phyloP scores from a whole-genome alignment of 306 rosid species.

The Prunus kanzakura region DNA sequence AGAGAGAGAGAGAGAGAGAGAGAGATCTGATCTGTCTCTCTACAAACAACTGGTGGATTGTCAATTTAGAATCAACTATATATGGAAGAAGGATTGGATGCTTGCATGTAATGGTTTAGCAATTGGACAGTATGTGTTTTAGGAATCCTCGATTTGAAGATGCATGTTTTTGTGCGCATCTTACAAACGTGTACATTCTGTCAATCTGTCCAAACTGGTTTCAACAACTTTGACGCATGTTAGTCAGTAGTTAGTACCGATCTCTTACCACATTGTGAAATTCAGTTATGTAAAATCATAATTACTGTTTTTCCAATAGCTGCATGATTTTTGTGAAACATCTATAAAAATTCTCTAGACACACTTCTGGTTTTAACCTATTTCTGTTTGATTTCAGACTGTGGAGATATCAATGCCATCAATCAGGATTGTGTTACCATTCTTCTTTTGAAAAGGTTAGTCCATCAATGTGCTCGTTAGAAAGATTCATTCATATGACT shows the following conservation, averaged over 20 bases:
- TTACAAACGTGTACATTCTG: too few relatives aligned
- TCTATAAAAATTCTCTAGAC: neutral
- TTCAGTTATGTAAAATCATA: neutral
- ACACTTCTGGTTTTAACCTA: constrained; percentile 2
- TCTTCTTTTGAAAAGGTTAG: constrained; percentile 65
- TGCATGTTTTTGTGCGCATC: too few relatives aligned
- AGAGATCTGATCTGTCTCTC: neutral
- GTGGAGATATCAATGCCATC: constrained; percentile 31
- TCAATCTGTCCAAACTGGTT: too few relatives aligned
- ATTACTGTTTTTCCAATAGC: neutral
- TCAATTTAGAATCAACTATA: too few relatives aligned
- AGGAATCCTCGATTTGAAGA: too few relatives aligned
- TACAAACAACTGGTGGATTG: neutral
- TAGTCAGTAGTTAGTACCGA: neutral
- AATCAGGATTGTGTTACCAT: constrained; percentile 44
- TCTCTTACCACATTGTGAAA: neutral
- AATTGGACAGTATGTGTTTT: too few relatives aligned
- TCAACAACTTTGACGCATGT: neutral
- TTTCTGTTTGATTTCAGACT: constrained; percentile 31
- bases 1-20: too few relatives aligned
- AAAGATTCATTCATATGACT: constrained; percentile 20
- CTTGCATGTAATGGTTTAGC: too few relatives aligned
- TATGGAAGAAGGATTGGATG: too few relatives aligned
- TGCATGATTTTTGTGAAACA: neutral
- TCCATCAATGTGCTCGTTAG: neutral